Evolutionary conservation across 441 rosid genomes (phyloP), one percentile per base, ranked within the genome.

Genomic region (Lepidium campestre): DNA sequence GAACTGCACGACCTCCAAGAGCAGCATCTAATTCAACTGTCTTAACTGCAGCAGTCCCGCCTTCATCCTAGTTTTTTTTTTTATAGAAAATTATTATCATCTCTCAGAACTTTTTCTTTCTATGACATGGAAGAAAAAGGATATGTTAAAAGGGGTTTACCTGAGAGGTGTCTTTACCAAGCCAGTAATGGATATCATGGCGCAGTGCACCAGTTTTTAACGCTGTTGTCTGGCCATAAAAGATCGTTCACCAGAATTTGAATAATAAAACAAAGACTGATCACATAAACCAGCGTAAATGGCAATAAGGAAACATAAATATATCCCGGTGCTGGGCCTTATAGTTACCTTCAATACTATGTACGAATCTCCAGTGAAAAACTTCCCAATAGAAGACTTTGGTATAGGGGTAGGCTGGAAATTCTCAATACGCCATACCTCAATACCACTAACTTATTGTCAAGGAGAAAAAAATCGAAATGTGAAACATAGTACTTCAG

Each of bases 1-100:
- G 96, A 71, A 88, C 96, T 45, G 99, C 97, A 69, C 98, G 97
- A 54, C 99, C 99, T 72, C 99, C 99, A 50, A 94, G 94, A 40
- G 92, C 90, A 59, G 97, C 99, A 82, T 94, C 99, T 60, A 91
- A 76, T 76, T 91, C 99, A 73, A 94, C 94, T 5, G 99, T 87
- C 82, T 91, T 94, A 76, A 89, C 78, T 52, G 97, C 96, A 65
- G 99, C 97, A 41, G 83, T 75, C 55, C 99, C 98, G 22, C 96
- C 90, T 85, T 94, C 98, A 80, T 95, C 97, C 97, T 83, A 77
- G 64, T 68, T 31, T 37, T 42, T 37, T 40, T 65, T 34, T 40
- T 65, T 7, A 4, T 1, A 63, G 15, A 65, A 23, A 67, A 32
- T 37, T 35, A 19, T 6, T 18, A 72, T 72, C 76, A 70, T 50